Evolutionary conservation across 2,329 filamentous ascomycete genomes (phyloP).

Genomic region (Colletotrichum sp.): DNA sequence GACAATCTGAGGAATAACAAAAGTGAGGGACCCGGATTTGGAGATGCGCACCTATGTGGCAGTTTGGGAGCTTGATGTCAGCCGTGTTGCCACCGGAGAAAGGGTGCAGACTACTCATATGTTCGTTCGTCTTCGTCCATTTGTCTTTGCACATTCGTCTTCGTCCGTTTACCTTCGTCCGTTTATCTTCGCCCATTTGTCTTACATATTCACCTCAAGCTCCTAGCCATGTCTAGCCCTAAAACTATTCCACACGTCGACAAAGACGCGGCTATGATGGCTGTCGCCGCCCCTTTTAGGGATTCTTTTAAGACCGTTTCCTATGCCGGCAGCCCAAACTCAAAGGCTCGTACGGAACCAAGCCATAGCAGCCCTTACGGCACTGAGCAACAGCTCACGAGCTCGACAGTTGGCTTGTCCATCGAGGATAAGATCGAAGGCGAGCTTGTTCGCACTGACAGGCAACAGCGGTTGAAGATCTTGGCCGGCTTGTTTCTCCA

Average conservation of each 20-base stretch:
- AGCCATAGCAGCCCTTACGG: accelerated
- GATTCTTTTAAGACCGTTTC: accelerated
- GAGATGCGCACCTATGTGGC: no score
- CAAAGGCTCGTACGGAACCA: not conserved
- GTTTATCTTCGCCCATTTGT: no score
- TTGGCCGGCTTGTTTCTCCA: not conserved
- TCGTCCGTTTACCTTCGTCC: no score
- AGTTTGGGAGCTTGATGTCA: no score
- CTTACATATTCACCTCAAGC: no score
- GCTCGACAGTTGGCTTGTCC: accelerated
- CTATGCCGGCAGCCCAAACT: accelerated
- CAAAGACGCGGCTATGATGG: accelerated
- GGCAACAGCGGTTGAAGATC: not conserved
- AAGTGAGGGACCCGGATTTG: no score
- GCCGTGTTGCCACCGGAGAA: no score
- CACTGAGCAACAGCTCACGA: not conserved
- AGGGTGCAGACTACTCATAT: no score
- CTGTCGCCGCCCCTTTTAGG: accelerated
- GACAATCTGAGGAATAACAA: no score
- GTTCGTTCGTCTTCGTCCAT: no score
- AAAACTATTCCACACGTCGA: accelerated
- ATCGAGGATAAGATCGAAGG: not conserved
- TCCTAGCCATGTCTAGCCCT: not conserved
- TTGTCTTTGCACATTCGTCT: no score
- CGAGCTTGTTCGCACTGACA: not conserved